Evolutionary conservation across 2,329 filamentous ascomycete species (phyloP).

Genomic region (Ceratocystis alfenasii): DNA sequence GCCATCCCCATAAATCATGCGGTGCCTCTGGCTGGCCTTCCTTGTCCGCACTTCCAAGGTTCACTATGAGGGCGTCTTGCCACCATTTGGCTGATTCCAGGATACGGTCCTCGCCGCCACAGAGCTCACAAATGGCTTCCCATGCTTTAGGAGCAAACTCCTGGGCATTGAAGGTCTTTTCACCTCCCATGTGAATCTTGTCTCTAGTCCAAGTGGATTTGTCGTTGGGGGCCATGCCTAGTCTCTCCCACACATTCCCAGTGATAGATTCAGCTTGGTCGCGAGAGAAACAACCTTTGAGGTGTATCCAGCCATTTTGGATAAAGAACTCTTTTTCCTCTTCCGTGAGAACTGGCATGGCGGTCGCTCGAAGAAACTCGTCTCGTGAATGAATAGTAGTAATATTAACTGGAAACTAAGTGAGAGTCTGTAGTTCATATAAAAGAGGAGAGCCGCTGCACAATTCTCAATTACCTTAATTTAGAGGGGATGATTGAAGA

Average conservation of each 20-base stretch:
- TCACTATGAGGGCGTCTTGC: conserved; percentile 58
- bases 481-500: not conserved
- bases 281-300: conserved; percentile 30
- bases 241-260: conserved; percentile 47
- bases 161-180: conserved; percentile 41
- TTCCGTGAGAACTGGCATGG: conserved; percentile 27
- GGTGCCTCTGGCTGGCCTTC: conserved; percentile 41
- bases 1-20: conserved; percentile 47
- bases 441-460: no score
- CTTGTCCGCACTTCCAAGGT: conserved; percentile 46
- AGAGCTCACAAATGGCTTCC: conserved; percentile 53
- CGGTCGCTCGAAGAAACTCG: not conserved
- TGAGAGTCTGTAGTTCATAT: no score
- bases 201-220: conserved; percentile 52
- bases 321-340: conserved; percentile 35
- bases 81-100: conserved; percentile 40
- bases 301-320: conserved; percentile 31
- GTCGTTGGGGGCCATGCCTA: conserved; percentile 52
- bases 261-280: conserved; percentile 31
- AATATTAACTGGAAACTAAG: not conserved
- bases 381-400: not conserved
- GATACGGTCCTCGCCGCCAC: conserved; percentile 49
- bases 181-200: conserved; percentile 52
- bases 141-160: conserved; percentile 53
- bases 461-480: no score